phyloP scores from a whole-genome alignment of 306 rosid species.

The Trifolium pratense region DNA sequence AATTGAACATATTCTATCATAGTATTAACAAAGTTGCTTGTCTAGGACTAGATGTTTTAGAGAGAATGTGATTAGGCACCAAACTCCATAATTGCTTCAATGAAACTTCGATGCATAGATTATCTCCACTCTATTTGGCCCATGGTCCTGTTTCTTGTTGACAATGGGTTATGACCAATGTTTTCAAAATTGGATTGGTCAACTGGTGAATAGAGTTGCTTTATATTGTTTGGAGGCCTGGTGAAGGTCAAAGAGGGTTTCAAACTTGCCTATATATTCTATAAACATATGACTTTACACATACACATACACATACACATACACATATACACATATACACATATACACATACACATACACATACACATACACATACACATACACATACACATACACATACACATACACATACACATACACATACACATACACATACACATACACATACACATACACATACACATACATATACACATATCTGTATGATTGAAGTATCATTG shows the following conservation, averaged over 20 bases:
- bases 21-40: slow-evolving; percentile 13
- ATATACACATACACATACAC: neutral
- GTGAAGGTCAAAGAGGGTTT: slow-evolving; percentile 9
- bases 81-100: slow-evolving; percentile 32
- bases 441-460: neutral
- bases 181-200: neutral
- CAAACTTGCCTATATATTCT: neutral
- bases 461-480: neutral
- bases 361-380: neutral
- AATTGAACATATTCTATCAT: slow-evolving; percentile 28
- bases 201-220: neutral
- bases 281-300: neutral
- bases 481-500: neutral
- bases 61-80: slow-evolving; percentile 35
- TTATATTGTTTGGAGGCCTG: slow-evolving; percentile 20
- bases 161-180: slow-evolving; percentile 23
- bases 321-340: neutral
- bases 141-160: slow-evolving; percentile 22
- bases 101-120: slow-evolving; percentile 28
- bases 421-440: neutral
- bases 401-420: neutral
- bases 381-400: neutral
- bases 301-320: neutral
- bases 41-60: slow-evolving; percentile 35
- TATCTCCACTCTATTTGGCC: slow-evolving; percentile 5